Percentiles rank a stretch among this genome's conserved stretches.
These are phyloP conservation scores for Geotrichum restrictum DNA, from an alignment of 1,139 yeast species.

Conservation along the genomic window DNA sequence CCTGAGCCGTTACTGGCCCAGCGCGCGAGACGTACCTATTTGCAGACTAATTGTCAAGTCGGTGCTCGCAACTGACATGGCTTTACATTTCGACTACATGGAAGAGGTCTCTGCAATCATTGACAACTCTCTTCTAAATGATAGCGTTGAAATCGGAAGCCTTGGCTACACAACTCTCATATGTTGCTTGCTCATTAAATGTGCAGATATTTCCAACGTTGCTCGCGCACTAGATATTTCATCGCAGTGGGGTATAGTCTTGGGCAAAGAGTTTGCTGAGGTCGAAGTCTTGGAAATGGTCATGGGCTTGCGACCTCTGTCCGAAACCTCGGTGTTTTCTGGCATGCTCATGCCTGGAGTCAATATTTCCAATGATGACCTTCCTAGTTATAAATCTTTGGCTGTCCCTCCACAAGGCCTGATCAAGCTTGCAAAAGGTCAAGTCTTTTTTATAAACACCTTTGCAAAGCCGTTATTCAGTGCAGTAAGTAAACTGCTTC, in stretches of 20 bases:
- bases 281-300: slow-evolving; percentile 52
- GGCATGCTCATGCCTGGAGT: background rate
- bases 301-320: slow-evolving; percentile 30
- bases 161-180: slow-evolving; percentile 40
- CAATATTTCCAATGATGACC: background rate
- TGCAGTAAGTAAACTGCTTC: slow-evolving; percentile 50
- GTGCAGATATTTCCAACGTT: slow-evolving; percentile 93
- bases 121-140: background rate
- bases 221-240: slow-evolving; percentile 73
- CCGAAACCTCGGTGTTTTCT: slow-evolving; percentile 7
- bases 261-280: slow-evolving; percentile 73
- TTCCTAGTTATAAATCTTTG: background rate
- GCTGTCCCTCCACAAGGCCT: slow-evolving; percentile 37
- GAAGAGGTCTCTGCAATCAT: slow-evolving; percentile 38
- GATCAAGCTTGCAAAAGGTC: slow-evolving; percentile 59
- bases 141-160: background rate
- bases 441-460: slow-evolving; percentile 74
- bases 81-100: slow-evolving; percentile 75
- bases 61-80: slow-evolving; percentile 92
- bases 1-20: slow-evolving; percentile 64
- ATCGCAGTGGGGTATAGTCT: slow-evolving; percentile 78
- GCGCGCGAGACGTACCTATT: slow-evolving; percentile 33
- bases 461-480: slow-evolving; percentile 75
- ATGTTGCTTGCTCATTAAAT: slow-evolving; percentile 70
- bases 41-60: slow-evolving; percentile 34